Evolutionary conservation across 192 early-diverging fungal genomes (phyloP), one percentile per base, ranked within the genome.

Genomic region (Backusella morwellensis): DNA sequence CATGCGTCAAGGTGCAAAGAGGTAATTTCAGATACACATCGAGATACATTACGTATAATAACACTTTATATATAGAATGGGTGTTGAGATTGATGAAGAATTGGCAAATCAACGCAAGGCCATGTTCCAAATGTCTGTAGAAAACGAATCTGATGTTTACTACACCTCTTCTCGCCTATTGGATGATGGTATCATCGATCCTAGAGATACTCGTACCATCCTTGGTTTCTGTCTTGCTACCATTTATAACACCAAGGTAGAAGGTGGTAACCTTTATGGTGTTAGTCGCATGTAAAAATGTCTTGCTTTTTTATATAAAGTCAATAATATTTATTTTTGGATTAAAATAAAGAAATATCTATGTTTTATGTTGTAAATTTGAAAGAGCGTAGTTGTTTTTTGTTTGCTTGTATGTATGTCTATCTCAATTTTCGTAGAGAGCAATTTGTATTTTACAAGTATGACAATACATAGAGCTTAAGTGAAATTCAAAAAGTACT

Each of bases 161-260:
- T 91, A 84, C 78, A 91, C 89, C 21, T 85, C 80, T 52, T 86
- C 88, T 23, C 82, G 90, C 14, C 70, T 88, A 36, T 81, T 90
- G 15, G 90, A 91, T 66, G 90, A 91, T 70, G 90, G 85, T 35
- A 78, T 91, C 5, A 91, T 91, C 83, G 88, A 89, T 68, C 90
- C 90, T 26, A 85, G 88, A 12, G 85, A 90, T 67, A 89, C 90
- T 29, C 82, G 90, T 50, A 85, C 78, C 11, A 83, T 90, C 23
- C 72, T 91, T 15, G 89, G 89, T 36, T 90, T 89, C 77, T 87
- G 86, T 78, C 77, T 91, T 40, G 85, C 86, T n/a, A 84, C 89
- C 2, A 75, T 86, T 66, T 88, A 87, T 76, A 89, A 87, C 72
- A 81, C 76, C 11, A 76, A 84, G 32, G 87, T 91, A 50, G 77